A percentile compares a stretch with the other conserved stretches of the same genome.
phyloP scores from a whole-genome alignment of 129 eudicot species.

The Flaveria robusta region DNA sequence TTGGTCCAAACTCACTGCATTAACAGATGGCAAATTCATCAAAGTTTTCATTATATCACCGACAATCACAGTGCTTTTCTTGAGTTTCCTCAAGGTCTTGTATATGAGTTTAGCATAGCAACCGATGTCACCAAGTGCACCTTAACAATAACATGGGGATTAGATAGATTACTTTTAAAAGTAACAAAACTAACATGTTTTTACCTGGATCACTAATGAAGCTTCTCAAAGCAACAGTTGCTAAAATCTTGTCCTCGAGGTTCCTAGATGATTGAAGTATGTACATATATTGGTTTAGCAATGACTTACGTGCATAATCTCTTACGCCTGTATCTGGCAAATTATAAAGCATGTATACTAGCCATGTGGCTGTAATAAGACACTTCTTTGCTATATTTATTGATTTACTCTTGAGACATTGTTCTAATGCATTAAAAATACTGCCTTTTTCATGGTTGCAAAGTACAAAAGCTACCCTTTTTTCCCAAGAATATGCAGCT shows the following conservation, averaged over 20 bases:
- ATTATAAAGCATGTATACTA: slow-evolving; percentile 64
- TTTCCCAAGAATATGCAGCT: slow-evolving; percentile 65
- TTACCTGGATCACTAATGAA: slow-evolving; percentile 69
- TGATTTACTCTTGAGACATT: slow-evolving; percentile 63
- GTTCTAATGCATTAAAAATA: slow-evolving; percentile 64
- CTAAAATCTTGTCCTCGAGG: slow-evolving; percentile 72
- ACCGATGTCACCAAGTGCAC: slow-evolving; percentile 67
- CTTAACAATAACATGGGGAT: slow-evolving; percentile 29
- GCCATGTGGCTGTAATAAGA: slow-evolving; percentile 71
- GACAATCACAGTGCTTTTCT: slow-evolving; percentile 55
- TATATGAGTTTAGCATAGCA: slow-evolving; percentile 63
- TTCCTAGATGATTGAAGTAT: slow-evolving; percentile 70
- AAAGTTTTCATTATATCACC: slow-evolving; percentile 64
- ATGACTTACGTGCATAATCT: slow-evolving; percentile 57
- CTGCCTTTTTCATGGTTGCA: slow-evolving; percentile 72
- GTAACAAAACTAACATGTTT: not conserved
- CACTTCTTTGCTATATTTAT: slow-evolving; percentile 63
- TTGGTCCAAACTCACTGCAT: slow-evolving; percentile 54
- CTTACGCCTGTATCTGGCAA: slow-evolving; percentile 68
- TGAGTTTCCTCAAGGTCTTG: slow-evolving; percentile 66
- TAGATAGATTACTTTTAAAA: slow-evolving; percentile 15
- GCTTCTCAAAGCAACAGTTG: slow-evolving; percentile 72
- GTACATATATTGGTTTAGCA: slow-evolving; percentile 65
- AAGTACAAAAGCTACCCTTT: slow-evolving; percentile 71
- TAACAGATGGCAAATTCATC: slow-evolving; percentile 65